phyloP scores from a whole-genome alignment of 2,329 filamentous ascomycete genomes.

The Zopfia rhizophila region DNA sequence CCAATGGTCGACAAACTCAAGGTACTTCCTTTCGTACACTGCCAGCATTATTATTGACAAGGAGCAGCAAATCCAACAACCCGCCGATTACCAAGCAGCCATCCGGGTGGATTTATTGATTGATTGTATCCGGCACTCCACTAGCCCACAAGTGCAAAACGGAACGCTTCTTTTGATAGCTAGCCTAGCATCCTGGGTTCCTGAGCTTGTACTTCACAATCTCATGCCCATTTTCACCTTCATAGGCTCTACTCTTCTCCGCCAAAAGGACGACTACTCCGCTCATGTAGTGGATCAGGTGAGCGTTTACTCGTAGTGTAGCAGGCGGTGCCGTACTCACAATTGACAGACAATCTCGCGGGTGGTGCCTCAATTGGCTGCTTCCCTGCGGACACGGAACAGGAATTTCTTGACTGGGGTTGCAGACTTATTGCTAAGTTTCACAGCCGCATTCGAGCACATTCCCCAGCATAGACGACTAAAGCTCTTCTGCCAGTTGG shows the following conservation, averaged over 20 bases:
- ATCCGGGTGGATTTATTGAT: slow-evolving; percentile 92
- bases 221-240: slow-evolving; percentile 99
- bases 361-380: slow-evolving; percentile 90
- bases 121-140: slow-evolving; percentile 90
- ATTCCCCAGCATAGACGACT: slow-evolving; percentile 88
- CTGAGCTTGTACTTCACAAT: slow-evolving; percentile 91
- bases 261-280: slow-evolving; percentile 96
- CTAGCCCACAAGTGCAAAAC: slow-evolving; percentile 94
- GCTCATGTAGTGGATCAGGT: slow-evolving; percentile 88
- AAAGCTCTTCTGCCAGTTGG: slow-evolving; percentile 83
- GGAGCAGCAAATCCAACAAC: too few species aligned
- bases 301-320: slow-evolving; percentile 3
- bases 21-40: slow-evolving; percentile 28
- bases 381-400: slow-evolving; percentile 80
- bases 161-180: slow-evolving; percentile 88
- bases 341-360: slow-evolving; percentile 81
- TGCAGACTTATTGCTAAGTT: slow-evolving; percentile 91
- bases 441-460: slow-evolving; percentile 95
- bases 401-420: slow-evolving; percentile 83
- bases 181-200: slow-evolving; percentile 84
- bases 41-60: too few species aligned
- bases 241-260: slow-evolving; percentile 90
- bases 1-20: slow-evolving; percentile 85
- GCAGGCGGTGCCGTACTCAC: slow-evolving; percentile 5
- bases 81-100: slow-evolving; percentile 78